Conservation (phyloP, 2,329 filamentous ascomycete species). For the Sodiomyces alkalinus region DNA sequence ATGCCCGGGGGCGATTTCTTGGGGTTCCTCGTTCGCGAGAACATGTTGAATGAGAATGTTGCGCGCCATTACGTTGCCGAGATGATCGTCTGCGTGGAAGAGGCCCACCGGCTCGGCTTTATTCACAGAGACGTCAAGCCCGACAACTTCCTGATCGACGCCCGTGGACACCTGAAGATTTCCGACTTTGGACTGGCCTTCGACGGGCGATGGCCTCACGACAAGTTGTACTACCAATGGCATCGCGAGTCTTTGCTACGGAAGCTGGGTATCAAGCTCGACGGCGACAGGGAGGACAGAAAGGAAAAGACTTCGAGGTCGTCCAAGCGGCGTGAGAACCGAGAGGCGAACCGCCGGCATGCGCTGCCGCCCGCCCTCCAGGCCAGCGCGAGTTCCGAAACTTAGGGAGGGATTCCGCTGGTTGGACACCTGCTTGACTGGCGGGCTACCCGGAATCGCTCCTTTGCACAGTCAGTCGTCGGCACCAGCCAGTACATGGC, state of each 20-base stretch:
- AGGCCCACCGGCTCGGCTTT: conserved; percentile 73
- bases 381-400: conserved; percentile 20
- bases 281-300: conserved; percentile 59
- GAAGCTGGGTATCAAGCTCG: conserved; percentile 58
- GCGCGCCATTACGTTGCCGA: conserved; percentile 84
- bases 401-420: conserved; percentile 13
- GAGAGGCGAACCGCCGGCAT: conserved; percentile 5
- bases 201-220: conserved; percentile 88
- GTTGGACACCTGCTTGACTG: conserved; percentile 44
- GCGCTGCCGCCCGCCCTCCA: conserved; percentile 11
- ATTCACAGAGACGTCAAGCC: conserved; percentile 96
- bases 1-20: conserved; percentile 96
- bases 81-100: conserved; percentile 91
- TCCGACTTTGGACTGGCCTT: conserved; percentile 95
- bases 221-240: conserved; percentile 71
- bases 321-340: conserved; percentile 2
- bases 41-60: conserved; percentile 62
- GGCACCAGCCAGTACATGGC: conserved; percentile 98
- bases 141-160: conserved; percentile 87
- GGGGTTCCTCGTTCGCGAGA: conserved; percentile 70
- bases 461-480: conserved; percentile 70
- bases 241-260: conserved; percentile 66
- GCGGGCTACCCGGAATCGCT: conserved; percentile 57
- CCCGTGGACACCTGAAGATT: conserved; percentile 82
- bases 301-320: conserved; percentile 25